Percentiles rank a stretch among this genome's conserved stretches.
phyloP scores from a whole-genome alignment of 176 grass and related monocot genomes.

The Eleusine indica region DNA sequence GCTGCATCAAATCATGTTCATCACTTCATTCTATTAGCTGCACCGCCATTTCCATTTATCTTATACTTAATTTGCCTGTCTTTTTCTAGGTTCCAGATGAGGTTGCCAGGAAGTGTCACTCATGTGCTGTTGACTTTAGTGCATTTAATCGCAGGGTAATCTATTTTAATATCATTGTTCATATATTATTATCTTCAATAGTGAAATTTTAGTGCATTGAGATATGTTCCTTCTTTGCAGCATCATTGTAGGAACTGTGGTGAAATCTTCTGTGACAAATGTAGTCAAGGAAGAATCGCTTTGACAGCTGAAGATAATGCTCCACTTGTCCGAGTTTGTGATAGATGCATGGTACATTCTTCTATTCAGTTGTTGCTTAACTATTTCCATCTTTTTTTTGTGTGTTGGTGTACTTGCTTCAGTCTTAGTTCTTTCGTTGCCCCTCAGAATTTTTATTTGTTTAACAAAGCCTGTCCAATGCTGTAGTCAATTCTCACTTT shows the following conservation, averaged over 20 bases:
- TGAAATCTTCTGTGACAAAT: conserved; percentile 99
- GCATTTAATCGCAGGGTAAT: conserved; percentile 89
- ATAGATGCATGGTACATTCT: conserved; percentile 89
- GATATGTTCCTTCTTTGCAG: conserved; percentile 40
- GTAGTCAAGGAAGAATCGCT: conserved; percentile 88
- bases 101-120: conserved; percentile 79
- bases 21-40: neutral
- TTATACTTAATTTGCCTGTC: conserved; percentile 11
- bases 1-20: conserved; percentile 6
- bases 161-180: conserved; percentile 11
- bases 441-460: conserved; percentile 13
- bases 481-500: neutral
- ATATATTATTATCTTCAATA: conserved; percentile 15
- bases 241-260: conserved; percentile 99
- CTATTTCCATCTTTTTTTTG: neutral
- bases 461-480: conserved; percentile 12
- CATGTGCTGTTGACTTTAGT: conserved; percentile 83
- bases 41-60: conserved; percentile 1
- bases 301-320: conserved; percentile 94
- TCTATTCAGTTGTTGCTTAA: conserved; percentile 8
- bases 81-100: conserved; percentile 86
- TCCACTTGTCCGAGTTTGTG: conserved; percentile 92
- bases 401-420: neutral
- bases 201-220: conserved; percentile 32
- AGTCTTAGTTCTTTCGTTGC: neutral